These are phyloP conservation scores for Apodospora peruviana DNA, from an alignment of 495 filamentous ascomycete species.

Conservation along the genomic window DNA sequence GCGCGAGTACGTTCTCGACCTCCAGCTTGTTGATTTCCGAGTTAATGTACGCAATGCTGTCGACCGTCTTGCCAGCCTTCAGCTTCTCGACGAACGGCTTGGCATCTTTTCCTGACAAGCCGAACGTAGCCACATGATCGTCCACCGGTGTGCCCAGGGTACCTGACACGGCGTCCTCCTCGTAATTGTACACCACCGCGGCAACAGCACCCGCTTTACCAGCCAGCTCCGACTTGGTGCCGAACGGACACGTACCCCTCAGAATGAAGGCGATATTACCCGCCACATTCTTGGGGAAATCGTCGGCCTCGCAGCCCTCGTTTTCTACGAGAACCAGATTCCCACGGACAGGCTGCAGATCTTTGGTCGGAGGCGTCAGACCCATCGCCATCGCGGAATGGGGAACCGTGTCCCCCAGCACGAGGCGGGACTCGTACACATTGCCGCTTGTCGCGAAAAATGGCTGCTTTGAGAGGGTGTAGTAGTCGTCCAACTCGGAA, in stretches of 20 bases:
- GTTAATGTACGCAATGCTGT: constrained; percentile 52
- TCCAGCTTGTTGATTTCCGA: constrained; percentile 36
- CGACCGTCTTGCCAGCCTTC: constrained; percentile 38
- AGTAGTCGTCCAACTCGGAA: constrained; percentile 47
- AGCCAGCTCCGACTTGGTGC: constrained; percentile 51
- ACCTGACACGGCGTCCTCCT: constrained; percentile 40
- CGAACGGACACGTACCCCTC: constrained; percentile 56
- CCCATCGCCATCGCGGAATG: constrained; percentile 51
- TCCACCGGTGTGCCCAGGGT: constrained; percentile 49
- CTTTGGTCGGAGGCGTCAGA: constrained; percentile 52
- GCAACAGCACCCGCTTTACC: constrained; percentile 55
- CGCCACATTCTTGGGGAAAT: constrained; percentile 37
- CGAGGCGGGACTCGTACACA: constrained; percentile 51
- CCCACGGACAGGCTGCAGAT: constrained; percentile 49
- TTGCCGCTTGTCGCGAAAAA: constrained; percentile 56
- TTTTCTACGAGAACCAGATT: constrained; percentile 37
- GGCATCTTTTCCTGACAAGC: constrained; percentile 47
- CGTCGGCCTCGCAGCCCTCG: constrained; percentile 43
- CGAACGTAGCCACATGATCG: constrained; percentile 53
- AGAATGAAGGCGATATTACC: constrained; percentile 52
- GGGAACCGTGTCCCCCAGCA: constrained; percentile 46
- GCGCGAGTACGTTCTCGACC: constrained; percentile 50
- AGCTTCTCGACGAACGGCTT: constrained; percentile 42
- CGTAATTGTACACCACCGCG: constrained; percentile 57
- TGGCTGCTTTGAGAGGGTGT: constrained; percentile 50